Conservation (phyloP, 345 rosid genomes). For the Abelmoschus esculentus region DNA sequence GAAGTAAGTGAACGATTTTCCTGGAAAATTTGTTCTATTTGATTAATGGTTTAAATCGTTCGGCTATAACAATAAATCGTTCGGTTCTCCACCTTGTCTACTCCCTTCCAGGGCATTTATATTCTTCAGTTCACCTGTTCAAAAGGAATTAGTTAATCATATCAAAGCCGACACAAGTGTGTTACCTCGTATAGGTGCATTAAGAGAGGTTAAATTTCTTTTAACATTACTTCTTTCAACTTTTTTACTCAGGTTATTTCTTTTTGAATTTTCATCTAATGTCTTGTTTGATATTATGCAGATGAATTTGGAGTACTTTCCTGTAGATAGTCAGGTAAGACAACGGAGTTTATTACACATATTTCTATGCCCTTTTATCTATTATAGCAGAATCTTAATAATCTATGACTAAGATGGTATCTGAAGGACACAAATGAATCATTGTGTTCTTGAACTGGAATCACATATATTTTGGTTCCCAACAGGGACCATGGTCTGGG, state of each 20-base stretch:
- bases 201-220: conserved; percentile 68
- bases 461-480: too few species aligned
- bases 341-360: background rate
- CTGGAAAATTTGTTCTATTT: background rate
- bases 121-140: conserved; percentile 71
- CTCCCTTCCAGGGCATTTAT: conserved; percentile 56
- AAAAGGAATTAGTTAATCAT: conserved; percentile 76
- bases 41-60: background rate
- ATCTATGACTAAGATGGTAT: background rate
- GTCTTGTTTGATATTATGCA: conserved; percentile 26
- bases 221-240: background rate
- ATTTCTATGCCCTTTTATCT: background rate
- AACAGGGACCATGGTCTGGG: too few species aligned
- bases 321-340: conserved; percentile 75
- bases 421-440: background rate
- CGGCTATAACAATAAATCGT: background rate
- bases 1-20: conserved; percentile 40
- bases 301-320: conserved; percentile 95
- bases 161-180: conserved; percentile 81
- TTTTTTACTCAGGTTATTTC: background rate
- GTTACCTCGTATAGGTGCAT: conserved; percentile 79
- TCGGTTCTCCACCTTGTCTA: background rate
- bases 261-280: background rate
- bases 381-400: background rate
- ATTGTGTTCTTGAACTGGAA: too few species aligned